Evolutionary conservation across 1,284 basidiomycete genomes (phyloP).

Genomic region (Tilletia walkeri): DNA sequence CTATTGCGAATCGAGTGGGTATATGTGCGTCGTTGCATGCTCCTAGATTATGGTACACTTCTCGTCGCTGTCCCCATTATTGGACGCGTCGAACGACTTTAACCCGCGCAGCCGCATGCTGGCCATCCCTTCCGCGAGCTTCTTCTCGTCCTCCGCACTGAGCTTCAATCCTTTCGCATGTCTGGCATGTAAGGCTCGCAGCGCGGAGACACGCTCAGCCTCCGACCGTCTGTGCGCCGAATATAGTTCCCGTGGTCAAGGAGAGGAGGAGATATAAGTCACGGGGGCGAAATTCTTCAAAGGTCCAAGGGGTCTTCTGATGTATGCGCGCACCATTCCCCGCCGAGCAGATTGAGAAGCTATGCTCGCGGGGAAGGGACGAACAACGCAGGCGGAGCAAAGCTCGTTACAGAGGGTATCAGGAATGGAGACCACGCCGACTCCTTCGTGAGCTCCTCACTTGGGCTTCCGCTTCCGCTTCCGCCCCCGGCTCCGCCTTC

Average conservation of each 20-base stretch:
- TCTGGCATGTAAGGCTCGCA: conserved; percentile 39
- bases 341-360: not conserved
- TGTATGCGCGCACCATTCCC: no score
- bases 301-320: no score
- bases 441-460: conserved; percentile 27
- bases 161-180: conserved; percentile 39
- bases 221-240: conserved; percentile 33
- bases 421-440: not conserved
- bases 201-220: conserved; percentile 37
- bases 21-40: not conserved
- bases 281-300: no score
- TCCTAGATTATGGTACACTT: not conserved
- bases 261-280: no score
- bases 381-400: conserved; percentile 6
- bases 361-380: not conserved
- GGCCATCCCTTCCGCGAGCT: conserved; percentile 46
- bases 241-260: no score
- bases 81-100: not conserved
- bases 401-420: not conserved
- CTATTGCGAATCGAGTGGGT: not conserved
- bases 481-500: not conserved
- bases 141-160: conserved; percentile 33
- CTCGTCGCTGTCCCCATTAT: not conserved
- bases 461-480: not conserved
- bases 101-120: conserved; percentile 5